Base-by-base conservation (phyloP, 495 filamentous ascomycete genomes). In the Penicillium herquei region DNA sequence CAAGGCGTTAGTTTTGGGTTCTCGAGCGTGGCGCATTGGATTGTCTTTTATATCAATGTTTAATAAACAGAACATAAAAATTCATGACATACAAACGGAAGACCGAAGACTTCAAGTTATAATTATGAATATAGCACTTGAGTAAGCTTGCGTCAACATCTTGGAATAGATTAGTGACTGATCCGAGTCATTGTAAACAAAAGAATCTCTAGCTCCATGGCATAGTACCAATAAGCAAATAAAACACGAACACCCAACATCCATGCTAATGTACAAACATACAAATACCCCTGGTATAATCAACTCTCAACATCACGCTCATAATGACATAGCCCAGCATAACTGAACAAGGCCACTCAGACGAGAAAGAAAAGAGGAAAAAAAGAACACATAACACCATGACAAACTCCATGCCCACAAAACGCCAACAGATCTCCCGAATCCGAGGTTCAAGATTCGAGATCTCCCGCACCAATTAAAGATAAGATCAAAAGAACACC, bases 251-350 rank as follows among this genome's bases (percentile, higher is more conserved):
- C 54, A 61, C 56, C 53, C 60, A 39, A 33, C 50, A 53, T 55
- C 57, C 49, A 61, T 61, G 57, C 63, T 59, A 64, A 64, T 64
- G 58, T 64, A 67, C 61, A 67, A 57, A 51, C 47, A 26, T 26
- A 26, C 21, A 26, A 26, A 26, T 26, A 26, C 40, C 34, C 49
- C 35, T 39, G 35, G 33, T 51, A 51, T 51, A 51, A 51, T 31
- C 17, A 7, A 39, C 21, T 26, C 21, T 26, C 4, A 26, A 26
- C 21, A 26, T 26, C 21, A 26, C 21, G 21, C 4, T 26, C 21
- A 26, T 26, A 26, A 4, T 26, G 21, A 26, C 21, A 1, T 4
- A 26, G 21, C 21, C 4, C 21, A 26, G 21, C 21, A 26, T 26
- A 26, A 26, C 21, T 64, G 61, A 48, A 16, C 41, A 42, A 39